A percentile compares a stretch with the other conserved stretches of the same genome.
phyloP scores from a whole-genome alignment of 2,329 filamentous ascomycete species.

The Sphaerulina musiva region DNA sequence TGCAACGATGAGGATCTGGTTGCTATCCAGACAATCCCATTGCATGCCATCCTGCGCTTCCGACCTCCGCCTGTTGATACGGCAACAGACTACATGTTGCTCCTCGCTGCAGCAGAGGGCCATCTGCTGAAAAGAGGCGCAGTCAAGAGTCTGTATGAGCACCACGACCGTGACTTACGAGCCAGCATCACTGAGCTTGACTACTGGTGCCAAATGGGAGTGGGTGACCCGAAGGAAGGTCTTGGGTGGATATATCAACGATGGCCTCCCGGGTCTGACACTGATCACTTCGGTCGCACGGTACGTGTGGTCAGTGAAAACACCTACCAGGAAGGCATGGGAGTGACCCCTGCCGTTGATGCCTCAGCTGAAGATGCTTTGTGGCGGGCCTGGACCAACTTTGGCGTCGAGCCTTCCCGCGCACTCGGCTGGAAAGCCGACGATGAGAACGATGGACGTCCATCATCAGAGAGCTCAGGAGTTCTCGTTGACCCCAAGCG shows the following conservation, averaged over 20 bases:
- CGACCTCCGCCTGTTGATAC: constrained; percentile 58
- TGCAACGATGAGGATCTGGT: constrained; percentile 88
- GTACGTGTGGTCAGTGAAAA: constrained; percentile 74
- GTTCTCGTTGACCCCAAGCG: constrained; percentile 18
- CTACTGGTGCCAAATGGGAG: constrained; percentile 94
- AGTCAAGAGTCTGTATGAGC: constrained; percentile 62
- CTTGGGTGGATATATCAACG: constrained; percentile 82
- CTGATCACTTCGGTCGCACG: constrained; percentile 59
- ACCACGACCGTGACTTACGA: constrained; percentile 66
- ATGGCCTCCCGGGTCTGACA: constrained; percentile 65
- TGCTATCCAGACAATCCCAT: constrained; percentile 63
- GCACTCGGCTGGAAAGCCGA: constrained; percentile 37
- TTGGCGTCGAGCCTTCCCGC: constrained; percentile 45
- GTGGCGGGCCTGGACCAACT: constrained; percentile 60
- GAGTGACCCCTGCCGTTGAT: constrained; percentile 48
- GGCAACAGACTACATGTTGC: constrained; percentile 71
- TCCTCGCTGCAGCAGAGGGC: constrained; percentile 81
- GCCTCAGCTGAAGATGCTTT: constrained; percentile 57
- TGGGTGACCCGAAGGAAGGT: constrained; percentile 82
- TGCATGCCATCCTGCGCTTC: constrained; percentile 81
- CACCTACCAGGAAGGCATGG: constrained; percentile 74
- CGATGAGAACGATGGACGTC: neutral
- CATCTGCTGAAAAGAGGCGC: constrained; percentile 66
- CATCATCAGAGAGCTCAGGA: neutral
- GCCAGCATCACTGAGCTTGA: constrained; percentile 77